Evolutionary conservation across 2,329 filamentous ascomycete genomes (phyloP), one percentile per base, ranked within the genome.

Genomic region (Pseudogymnoascus sp.): DNA sequence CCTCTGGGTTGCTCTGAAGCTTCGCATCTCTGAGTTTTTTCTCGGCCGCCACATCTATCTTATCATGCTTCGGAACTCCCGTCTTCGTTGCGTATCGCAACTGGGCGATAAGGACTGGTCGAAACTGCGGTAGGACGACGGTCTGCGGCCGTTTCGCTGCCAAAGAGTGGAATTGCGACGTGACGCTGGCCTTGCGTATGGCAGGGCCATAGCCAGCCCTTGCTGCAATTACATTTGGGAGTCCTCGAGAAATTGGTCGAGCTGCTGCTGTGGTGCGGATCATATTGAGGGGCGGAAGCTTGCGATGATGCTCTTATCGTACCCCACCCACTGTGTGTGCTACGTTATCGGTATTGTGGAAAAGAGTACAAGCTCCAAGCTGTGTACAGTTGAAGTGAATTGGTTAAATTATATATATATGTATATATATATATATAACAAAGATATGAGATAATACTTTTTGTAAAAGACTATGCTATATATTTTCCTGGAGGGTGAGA

Each of bases 1-100:
- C 71, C 37, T 82, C 80, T 0, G 87, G 87, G 26, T 81, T 72
- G 2, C 81, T 68, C 61, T 81, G 69, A n/a, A 91, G 73, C 67
- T 80, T 80, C 69, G 82, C 69, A 55, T 83, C 66, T 10, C 72
- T 77, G 7, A 82, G 66, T 64, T 78, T 74, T 52, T 77, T 76
- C 70, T 89, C 86, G 28, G 74, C 74, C 64, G 86, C 76, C 39
- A 70, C 73, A 65, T 88, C 79, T 59, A 82, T 80, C 37, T 71
- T 66, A 71, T 71, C 66, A 70, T 67, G 63, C 65, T 65, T 67
- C n/a, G 65, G 63, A 12, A 61, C 62, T 7, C 63, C 33, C 33
- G 35, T 59, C 57, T 68, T 68, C 13, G 67, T 70, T 7, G 75
- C 71, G 70, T 78, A 76, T 64, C 77, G 79, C 65, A 79, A 73